Evolutionary conservation across 2,329 filamentous ascomycete genomes (phyloP), one percentile per base, ranked within the genome.

Genomic region (Davidsoniella australis): DNA sequence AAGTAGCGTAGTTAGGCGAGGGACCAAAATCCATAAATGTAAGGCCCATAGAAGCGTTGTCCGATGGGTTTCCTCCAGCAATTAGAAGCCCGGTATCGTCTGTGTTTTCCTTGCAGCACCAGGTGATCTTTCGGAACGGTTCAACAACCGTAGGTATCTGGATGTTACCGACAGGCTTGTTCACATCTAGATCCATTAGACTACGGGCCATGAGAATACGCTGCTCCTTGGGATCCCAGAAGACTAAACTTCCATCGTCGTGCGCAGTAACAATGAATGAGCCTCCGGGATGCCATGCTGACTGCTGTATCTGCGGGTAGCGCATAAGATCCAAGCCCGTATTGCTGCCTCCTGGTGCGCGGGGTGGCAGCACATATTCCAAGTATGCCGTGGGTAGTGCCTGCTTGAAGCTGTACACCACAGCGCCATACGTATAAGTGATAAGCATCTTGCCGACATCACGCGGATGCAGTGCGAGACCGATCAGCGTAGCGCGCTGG

Each of bases 391-490:
- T 68, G 0, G 85, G 72, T 52, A 80, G 73, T 59, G 87, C 88
- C 62, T 93, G 83, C 66, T 98, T 96, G 70, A 98, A 93, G 2
- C 86, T 93, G 64, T 93, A 98, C 53, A 91, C 75, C 43, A 85
- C 85, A 5, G 85, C 87, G 12, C 91, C 91, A 56, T 89, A 78
- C 0, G 77, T 77, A 62, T 96, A 98, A n/a, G 82, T 88, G 51
- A 98, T 83, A 51, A 98, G 66, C 23, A 98, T 70, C 58, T 86
- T 87, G 4, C 91, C 91, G 55, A 96, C 85, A 61, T 98, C 91
- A 57, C 87, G 75, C 2, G 91, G 88, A 59, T 96, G 91, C 57
- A 96, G 72, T 53, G 86, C 77, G 59, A 98, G 68, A 14, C 81
- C 82, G 16, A 95, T 74, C 33, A 96, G 70, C 9, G 79, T 63